Conservation (phyloP, 768 basidiomycete genomes). For the Cystobasidium ongulense region DNA sequence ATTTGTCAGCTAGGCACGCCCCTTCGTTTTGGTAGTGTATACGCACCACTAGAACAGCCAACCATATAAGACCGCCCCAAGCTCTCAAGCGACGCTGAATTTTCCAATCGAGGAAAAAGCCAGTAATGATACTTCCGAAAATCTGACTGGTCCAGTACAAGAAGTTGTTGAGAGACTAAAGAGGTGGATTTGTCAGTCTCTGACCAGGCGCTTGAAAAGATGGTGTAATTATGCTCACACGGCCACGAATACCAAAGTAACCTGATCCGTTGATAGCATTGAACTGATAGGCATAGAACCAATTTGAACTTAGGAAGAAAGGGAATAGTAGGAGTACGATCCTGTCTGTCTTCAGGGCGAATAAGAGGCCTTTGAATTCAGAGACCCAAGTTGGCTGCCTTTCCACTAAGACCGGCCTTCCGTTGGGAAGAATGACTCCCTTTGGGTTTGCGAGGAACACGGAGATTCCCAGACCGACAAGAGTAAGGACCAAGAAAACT, state of each 20-base stretch:
- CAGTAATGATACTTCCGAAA: constrained; percentile 5
- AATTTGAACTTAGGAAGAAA: constrained; percentile 32
- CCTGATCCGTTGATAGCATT: constrained; percentile 20
- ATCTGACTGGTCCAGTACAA: constrained; percentile 18
- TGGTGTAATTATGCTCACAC: neutral
- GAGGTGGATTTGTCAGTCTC: too few relatives aligned
- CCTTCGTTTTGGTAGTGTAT: too few relatives aligned
- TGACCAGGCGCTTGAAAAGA: neutral
- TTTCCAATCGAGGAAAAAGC: constrained; percentile 22
- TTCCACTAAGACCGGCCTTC: constrained; percentile 2
- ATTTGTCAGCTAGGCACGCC: neutral
- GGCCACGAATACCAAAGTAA: constrained; percentile 23
- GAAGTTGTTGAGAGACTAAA: constrained; percentile 21
- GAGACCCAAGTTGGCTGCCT: constrained; percentile 31
- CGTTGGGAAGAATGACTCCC: constrained; percentile 28
- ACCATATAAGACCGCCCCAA: constrained; percentile 3
- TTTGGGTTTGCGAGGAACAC: constrained; percentile 23
- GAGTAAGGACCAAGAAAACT: constrained; percentile 34
- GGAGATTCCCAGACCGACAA: constrained; percentile 27
- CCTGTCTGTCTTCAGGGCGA: constrained; percentile 27
- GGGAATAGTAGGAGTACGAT: constrained; percentile 34
- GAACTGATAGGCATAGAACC: constrained; percentile 31
- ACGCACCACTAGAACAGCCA: constrained; percentile 2
- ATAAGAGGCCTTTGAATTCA: constrained; percentile 32
- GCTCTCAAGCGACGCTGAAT: neutral